Base-by-base conservation (phyloP, 352 stramenopile genomes). In the Phytophthora hibernalis region DNA sequence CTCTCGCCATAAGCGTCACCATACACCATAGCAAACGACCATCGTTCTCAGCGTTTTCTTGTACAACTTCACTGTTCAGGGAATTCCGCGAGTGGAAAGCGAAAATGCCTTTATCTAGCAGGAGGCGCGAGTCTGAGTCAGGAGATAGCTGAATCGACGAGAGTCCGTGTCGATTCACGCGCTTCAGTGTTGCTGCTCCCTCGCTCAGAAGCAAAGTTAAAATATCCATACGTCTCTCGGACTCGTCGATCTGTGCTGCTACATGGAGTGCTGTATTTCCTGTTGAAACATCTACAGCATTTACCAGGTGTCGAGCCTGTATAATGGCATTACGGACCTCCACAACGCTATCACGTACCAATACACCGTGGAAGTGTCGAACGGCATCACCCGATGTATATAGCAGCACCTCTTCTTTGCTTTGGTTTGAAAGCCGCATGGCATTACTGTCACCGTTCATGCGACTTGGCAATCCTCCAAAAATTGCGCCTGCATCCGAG, bases 221-320 rank as follows among this genome's bases (percentile, higher is more conserved):
- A 33, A 90, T 65, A 11, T 90, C 84, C 1, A 85, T 20, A 1
- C 84, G 78, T 1, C 77, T 74, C 33, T 75, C 71, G 7, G 53
- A 20, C 21, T 91, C 84, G 24, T 91, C 82, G 0, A 89, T 53
- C 44, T 89, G 82, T 1, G 74, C 63, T 12, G 60, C 84, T 6
- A 88, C 69, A 44, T 91, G 82, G 1, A 92, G 71, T 11, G 82
- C 69, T 6, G 84, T 84, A 63, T 90, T 87, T 8, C 84, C 84
- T 8, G 80, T 80, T 0, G 53, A 20, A 0, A 77, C 66, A 21
- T 92, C 84, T 0, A 88, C 59, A 2, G 70, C 70, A 40, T 92
- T 90, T 18, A 91, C 54, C 2, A 92, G 55, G 51, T 92, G 74
- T 42, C 76, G 74, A 9, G 61, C 56, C n/a, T 70, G 65, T 20